Conservation (phyloP, 805 yeast genomes). For the Cyberlindnera xylosilytica region DNA sequence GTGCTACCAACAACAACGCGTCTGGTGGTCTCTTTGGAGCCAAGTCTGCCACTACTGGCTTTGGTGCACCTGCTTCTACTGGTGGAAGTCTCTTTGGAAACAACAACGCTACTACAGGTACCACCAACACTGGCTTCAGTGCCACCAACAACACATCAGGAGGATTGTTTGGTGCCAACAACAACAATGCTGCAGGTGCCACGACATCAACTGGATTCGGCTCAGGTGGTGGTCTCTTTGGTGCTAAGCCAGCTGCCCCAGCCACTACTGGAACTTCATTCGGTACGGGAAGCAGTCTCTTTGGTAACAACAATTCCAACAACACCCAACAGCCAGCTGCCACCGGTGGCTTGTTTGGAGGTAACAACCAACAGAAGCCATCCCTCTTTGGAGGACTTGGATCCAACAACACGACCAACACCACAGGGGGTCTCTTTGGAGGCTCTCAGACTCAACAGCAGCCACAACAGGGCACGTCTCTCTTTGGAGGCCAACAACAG, state of each 20-base stretch:
- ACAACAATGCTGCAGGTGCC: constrained; percentile 21
- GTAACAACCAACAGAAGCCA: constrained; percentile 12
- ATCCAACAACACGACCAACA: constrained; percentile 23
- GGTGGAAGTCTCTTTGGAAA: constrained; percentile 35
- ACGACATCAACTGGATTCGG: constrained; percentile 11
- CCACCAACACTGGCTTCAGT: constrained; percentile 33
- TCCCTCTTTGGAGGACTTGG: constrained; percentile 31
- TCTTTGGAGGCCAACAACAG: constrained; percentile 14
- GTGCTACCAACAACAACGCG: constrained; percentile 19
- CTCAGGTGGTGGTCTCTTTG: constrained; percentile 37
- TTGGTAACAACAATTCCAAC: constrained; percentile 29
- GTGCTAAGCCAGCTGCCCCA: constrained; percentile 33
- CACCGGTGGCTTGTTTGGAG: constrained; percentile 31
- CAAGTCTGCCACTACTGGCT: constrained; percentile 3
- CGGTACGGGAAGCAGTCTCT: constrained; percentile 31
- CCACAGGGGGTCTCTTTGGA: constrained; percentile 18
- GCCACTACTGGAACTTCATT: constrained; percentile 17
- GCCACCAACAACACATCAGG: constrained; percentile 30
- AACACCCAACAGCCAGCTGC: constrained; percentile 20
- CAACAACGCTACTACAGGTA: constrained; percentile 9
- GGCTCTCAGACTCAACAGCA: constrained; percentile 25
- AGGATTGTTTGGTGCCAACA: constrained; percentile 43
- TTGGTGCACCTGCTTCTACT: constrained; percentile 4
- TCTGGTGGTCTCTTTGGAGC: constrained; percentile 40
- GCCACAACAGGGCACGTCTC: constrained; percentile 9